A percentile compares a stretch with the other conserved stretches of the same genome.
Evolutionary conservation across 306 rosid genomes (phyloP).

Genomic region (Amphicarpaea edgeworthii): DNA sequence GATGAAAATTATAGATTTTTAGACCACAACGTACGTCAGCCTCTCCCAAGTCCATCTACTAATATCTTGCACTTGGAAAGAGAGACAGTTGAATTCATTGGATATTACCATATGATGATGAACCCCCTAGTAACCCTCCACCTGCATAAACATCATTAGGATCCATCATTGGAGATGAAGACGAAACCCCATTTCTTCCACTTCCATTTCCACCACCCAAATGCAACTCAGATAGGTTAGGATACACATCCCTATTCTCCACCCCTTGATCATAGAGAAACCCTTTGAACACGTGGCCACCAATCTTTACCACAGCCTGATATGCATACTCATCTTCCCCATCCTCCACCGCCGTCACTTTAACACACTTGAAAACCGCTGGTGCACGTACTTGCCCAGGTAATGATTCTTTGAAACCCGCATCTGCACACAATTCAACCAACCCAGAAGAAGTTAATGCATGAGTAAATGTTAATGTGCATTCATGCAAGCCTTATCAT

Average conservation of each 20-base stretch:
- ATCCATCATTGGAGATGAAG: conserved; percentile 76
- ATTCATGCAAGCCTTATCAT: not conserved
- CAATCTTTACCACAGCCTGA: conserved; percentile 87
- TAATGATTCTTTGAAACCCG: conserved; percentile 63
- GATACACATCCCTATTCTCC: conserved; percentile 66
- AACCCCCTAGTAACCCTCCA: conserved; percentile 76
- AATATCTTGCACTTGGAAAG: conserved; percentile 49
- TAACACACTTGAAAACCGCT: conserved; percentile 94
- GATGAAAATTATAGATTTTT: conserved; percentile 33
- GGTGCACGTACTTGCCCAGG: conserved; percentile 85
- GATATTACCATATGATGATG: conserved; percentile 82
- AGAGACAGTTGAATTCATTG: conserved; percentile 55
- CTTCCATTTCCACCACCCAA: conserved; percentile 59
- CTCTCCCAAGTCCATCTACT: conserved; percentile 48
- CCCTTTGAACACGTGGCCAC: conserved; percentile 92
- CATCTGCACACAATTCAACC: conserved; percentile 60
- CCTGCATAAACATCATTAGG: conserved; percentile 76
- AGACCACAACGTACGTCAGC: conserved; percentile 5
- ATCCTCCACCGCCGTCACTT: conserved; percentile 86
- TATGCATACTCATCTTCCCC: conserved; percentile 86
- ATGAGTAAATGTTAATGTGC: not conserved
- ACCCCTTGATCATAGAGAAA: conserved; percentile 84
- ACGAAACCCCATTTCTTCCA: conserved; percentile 61
- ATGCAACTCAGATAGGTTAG: conserved; percentile 78
- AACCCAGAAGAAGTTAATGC: not conserved